Evolutionary conservation across 2,329 filamentous ascomycete species (phyloP), one percentile per base, ranked within the genome.

Genomic region (Ascosphaera acerosa): DNA sequence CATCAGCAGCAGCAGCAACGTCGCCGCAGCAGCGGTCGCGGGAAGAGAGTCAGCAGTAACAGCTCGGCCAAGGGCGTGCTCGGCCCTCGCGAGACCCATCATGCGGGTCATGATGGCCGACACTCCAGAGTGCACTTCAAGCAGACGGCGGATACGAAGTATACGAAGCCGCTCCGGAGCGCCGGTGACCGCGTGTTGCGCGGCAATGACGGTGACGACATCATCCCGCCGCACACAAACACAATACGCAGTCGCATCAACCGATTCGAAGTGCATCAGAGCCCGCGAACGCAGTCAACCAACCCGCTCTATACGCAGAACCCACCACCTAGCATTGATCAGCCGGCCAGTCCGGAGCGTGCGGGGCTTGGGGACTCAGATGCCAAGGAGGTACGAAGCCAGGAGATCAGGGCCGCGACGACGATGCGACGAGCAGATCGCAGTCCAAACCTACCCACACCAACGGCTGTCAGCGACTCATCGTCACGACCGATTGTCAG

Each of bases 401-500:
- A 91, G 31, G 84, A 94, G 36, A 87, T 94, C 40, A 70, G 78
- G 36, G 69, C 76, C 40, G 84, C 84, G 33, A 94, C 84, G 5
- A 87, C 76, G 53, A 89, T 89, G 66, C 74, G 62, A 48, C 59
- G 87, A 39, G 81, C 70, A 49, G 80, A 91, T 51, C 72, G 82
- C 46, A 92, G 81, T 52, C 55, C 70, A 34, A 89, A 77, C 48
- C 61, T 94, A 37, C 84, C 82, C 17, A 84, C 75, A 45, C 84
- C 84, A 40, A 78, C 76, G 33, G 73, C 77, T 45, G 82, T 94
- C 52, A 92, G 81, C 57, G 76, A 92, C 56, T 76, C 66, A 46
- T 75, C 76, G 43, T 80, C 80, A 43, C 70, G 84, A 48, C 84
- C 84, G 38, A 94, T 94, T 60, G 84, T 94, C 62, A 94, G 84